Base-by-base conservation (phyloP, 306 rosid species). In the Gastrolobium bilobum region DNA sequence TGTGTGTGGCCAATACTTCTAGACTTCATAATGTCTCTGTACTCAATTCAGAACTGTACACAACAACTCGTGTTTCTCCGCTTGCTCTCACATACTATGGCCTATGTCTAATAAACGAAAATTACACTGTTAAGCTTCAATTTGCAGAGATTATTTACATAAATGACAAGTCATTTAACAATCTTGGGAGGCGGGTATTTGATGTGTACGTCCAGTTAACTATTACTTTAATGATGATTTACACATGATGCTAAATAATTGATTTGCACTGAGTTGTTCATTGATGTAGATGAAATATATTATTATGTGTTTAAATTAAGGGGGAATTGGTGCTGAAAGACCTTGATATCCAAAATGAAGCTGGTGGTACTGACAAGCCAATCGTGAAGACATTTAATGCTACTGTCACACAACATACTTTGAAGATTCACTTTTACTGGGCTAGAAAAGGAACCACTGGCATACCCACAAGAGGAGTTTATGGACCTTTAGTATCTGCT, bases 391-490 rank as follows among this genome's bases (percentile, higher is more conserved):
- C 7, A 35, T 89, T 89, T 48, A 89, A 82, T 61, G 90, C 84
- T 2, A 43, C 31, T 39, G 99, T 94, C 72, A 80, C 84, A 0
- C 76, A 84, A 38, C 63, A 85, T 78, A 88, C 99, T 15, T 78
- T 94, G 71, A 94, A 90, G 86, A 94, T 94, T 77, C 97, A 84
- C 69, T 88, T 94, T 60, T 91, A 92, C 60, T 94, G 97, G 92
- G 93, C 97, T 74, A 97, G 99, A 81, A 92, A 90, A 86, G 99
- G 99, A 82, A 92, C 99, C 42, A 94, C 97, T n/a, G 99, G n/a
- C 84, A 94, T 94, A 78, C 99, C 99, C 13, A 68, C 78, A 30
- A 86, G 99, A 88, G 97, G 99, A 71, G 86, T 70, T 82, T 94
- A 94, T 72, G 99, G 99, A 68, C 99, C 99, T 82, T 85, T 92